Evolutionary conservation across 208 protist genomes (phyloP).

Genomic region (Acanthamoeba royreba): DNA sequence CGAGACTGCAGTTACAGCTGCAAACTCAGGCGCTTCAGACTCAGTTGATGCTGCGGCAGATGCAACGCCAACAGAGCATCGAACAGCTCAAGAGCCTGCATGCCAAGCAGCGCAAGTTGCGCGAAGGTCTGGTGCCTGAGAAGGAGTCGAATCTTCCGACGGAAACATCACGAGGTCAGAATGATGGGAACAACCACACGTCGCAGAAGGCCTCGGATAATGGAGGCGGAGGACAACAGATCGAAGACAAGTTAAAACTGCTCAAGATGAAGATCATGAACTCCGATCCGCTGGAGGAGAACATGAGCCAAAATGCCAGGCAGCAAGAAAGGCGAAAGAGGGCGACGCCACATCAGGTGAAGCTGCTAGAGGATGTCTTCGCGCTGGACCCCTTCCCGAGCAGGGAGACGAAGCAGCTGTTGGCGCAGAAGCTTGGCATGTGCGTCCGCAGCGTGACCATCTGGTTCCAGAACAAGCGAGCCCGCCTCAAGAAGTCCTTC

Average conservation of each 20-base stretch:
- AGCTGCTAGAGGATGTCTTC: background rate
- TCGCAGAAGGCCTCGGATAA: background rate
- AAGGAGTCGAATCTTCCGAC: too few species aligned
- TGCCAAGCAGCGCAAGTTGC: background rate
- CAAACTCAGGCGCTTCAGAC: background rate
- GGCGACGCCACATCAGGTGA: background rate
- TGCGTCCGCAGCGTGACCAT: background rate
- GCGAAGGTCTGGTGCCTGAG: too few species aligned
- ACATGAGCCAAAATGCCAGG: background rate
- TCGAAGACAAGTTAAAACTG: background rate
- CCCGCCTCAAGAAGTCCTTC: conserved; percentile 30
- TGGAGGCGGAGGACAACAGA: background rate
- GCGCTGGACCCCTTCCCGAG: background rate
- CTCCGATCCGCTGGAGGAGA: background rate
- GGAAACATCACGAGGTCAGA: background rate
- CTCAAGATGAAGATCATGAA: background rate
- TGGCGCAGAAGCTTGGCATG: conserved; percentile 34
- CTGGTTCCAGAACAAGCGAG: conserved; percentile 38
- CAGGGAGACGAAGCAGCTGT: background rate
- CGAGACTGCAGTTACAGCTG: background rate
- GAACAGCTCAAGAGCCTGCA: background rate
- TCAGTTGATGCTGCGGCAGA: background rate
- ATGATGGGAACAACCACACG: background rate
- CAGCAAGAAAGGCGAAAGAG: background rate
- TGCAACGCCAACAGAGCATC: background rate